Conservation (phyloP, 2,329 filamentous ascomycete species). For the Fusarium sp. region DNA sequence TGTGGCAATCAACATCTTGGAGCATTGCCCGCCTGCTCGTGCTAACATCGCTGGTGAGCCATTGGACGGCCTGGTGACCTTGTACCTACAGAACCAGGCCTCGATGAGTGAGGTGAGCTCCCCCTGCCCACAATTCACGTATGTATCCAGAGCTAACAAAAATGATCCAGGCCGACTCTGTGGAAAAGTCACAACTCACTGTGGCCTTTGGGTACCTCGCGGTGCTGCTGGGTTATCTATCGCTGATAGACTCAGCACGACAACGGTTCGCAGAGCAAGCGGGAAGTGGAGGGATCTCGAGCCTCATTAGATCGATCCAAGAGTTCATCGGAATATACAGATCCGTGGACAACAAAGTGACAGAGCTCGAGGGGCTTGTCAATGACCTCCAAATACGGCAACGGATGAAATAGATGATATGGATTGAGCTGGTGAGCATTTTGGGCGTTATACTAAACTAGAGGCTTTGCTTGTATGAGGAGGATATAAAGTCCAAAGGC, state of each 20-base stretch:
- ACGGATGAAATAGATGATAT: slow-evolving; percentile 20
- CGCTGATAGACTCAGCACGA: slow-evolving; percentile 63
- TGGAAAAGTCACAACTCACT: slow-evolving; percentile 81
- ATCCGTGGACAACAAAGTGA: slow-evolving; percentile 59
- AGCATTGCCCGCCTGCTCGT: slow-evolving; percentile 76
- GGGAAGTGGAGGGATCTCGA: slow-evolving; percentile 56
- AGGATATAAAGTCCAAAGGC: slow-evolving; percentile 1
- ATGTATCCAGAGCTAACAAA: slow-evolving; percentile 10
- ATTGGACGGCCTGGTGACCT: slow-evolving; percentile 69
- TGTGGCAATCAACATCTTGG: slow-evolving; percentile 87
- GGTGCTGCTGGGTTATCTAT: slow-evolving; percentile 85
- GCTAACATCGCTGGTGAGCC: slow-evolving; percentile 52
- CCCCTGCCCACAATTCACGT: not conserved
- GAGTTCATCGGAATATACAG: slow-evolving; percentile 66
- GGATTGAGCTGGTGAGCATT: slow-evolving; percentile 6
- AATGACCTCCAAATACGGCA: slow-evolving; percentile 48
- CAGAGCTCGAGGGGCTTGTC: slow-evolving; percentile 53
- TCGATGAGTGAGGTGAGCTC: slow-evolving; percentile 71
- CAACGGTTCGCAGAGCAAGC: slow-evolving; percentile 57
- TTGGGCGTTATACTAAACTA: slow-evolving; percentile 21
- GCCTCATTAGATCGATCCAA: slow-evolving; percentile 63
- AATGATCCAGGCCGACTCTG: slow-evolving; percentile 69
- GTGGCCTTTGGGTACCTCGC: slow-evolving; percentile 90
- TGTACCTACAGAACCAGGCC: slow-evolving; percentile 76
- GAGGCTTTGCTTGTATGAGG: slow-evolving; percentile 21